Evolutionary conservation across 1,284 basidiomycete species (phyloP).

Genomic region (Cutaneotrichosporon curvatum): DNA sequence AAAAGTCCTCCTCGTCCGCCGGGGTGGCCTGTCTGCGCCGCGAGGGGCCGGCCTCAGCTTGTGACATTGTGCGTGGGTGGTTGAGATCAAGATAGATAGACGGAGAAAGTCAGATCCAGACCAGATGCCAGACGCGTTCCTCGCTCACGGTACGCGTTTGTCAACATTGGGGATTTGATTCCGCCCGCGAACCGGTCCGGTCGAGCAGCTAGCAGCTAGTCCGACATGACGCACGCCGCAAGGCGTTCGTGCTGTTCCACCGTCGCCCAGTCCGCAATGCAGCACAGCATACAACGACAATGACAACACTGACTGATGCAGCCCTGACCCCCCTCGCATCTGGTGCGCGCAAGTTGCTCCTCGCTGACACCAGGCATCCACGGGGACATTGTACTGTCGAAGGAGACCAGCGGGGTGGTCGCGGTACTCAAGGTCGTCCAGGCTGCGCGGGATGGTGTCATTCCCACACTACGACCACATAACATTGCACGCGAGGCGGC

Average conservation of each 20-base stretch:
- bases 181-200: background rate
- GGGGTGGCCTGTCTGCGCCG: background rate
- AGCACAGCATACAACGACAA: too few relatives aligned
- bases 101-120: too few relatives aligned
- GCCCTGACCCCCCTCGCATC: constrained; percentile 1
- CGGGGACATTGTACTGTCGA: constrained; percentile 4
- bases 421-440: constrained; percentile 11
- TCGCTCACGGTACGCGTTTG: background rate
- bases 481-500: constrained; percentile 12
- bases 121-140: too few relatives aligned
- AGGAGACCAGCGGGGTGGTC: background rate
- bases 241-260: too few relatives aligned
- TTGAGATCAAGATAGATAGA: too few relatives aligned
- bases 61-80: background rate
- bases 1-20: background rate
- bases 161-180: background rate
- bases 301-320: background rate
- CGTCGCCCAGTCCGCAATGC: too few relatives aligned
- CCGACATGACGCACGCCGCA: too few relatives aligned
- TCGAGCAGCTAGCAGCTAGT: too few relatives aligned
- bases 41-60: constrained; percentile 4
- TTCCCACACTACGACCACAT: constrained; percentile 5
- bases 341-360: background rate
- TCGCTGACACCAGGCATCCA: constrained; percentile 3
- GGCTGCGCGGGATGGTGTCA: constrained; percentile 6